Base-by-base conservation (phyloP, 495 filamentous ascomycete species). In the Hypoxylon trugodes region DNA sequence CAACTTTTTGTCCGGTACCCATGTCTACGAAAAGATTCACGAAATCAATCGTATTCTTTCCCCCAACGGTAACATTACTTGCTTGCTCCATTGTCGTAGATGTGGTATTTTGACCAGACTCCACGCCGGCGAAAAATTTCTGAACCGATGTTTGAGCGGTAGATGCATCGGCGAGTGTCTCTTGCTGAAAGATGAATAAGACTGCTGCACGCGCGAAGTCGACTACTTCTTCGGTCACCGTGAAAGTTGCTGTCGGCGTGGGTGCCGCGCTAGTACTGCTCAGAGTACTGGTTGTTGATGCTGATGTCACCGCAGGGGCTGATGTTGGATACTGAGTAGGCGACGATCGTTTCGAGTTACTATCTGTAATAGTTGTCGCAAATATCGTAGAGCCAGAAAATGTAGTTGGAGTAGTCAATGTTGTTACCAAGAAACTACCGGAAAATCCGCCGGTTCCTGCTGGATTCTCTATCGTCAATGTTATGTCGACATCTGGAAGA, bases 201-300 rank as follows among this genome's bases (percentile, higher is more conserved):
- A 92, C 81, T 0, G 78, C 80, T 7, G 88, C 77, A 5, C 89
- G 82, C 3, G 87, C 84, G 74, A 92, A 91, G 69, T 91, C 88
- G 1, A 89, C 71, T 2, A 80, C 76, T 18, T 84, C 78, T 12
- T 85, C 72, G 0, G 76, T 80, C 16, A 77, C 71, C 2, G 42
- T 62, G 24, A 83, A 81, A 9, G 61, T 62, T 13, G 59, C 26
- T 0, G 69, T 72, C 15, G 79, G 59, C 19, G 70, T 56, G 51
- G 58, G 16, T 13, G 64, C 32, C 2, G 64, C 56, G n/a, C 58
- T 54, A 1, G 59, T 60, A 21, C 64, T 54, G 1, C 69, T 75
- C 21, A 60, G 65, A 42, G 73, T 62, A 6, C 61, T 63, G 16
- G 48, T 54, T 2, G 68, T 46, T 38, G 52, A 6, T 35, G 59